These are phyloP conservation scores for Ophiocordyceps camponoti-rufipedis DNA, from an alignment of 2,329 filamentous ascomycete genomes.

Conservation along the genomic window DNA sequence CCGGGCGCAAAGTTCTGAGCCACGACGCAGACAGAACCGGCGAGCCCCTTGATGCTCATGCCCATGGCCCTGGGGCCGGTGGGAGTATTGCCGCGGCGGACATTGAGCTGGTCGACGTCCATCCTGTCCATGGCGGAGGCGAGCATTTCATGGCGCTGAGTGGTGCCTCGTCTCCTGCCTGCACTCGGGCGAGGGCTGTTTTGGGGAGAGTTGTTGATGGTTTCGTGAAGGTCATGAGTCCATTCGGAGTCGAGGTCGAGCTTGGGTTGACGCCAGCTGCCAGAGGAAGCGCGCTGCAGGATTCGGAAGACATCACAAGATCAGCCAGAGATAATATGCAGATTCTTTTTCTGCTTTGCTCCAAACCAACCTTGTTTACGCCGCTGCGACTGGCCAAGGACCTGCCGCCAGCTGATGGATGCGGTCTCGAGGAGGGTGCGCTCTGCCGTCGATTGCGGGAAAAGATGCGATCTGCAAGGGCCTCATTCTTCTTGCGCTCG, in stretches of 20 bases:
- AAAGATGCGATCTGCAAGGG: conserved; percentile 56
- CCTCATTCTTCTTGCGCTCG: conserved; percentile 52
- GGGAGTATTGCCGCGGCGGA: conserved; percentile 4
- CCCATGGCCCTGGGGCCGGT: conserved; percentile 17
- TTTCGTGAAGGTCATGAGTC: conserved; percentile 50
- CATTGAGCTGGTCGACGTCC: conserved; percentile 21
- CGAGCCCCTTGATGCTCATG: conserved; percentile 55
- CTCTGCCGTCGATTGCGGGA: conserved; percentile 39
- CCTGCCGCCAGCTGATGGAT: conserved; percentile 23
- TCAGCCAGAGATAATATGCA: background rate
- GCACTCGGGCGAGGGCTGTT: conserved; percentile 15
- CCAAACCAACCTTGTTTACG: conserved; percentile 42
- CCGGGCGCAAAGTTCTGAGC: conserved; percentile 70
- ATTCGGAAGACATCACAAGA: background rate
- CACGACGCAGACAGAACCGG: conserved; percentile 53
- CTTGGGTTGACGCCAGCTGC: conserved; percentile 11
- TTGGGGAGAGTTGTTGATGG: conserved; percentile 13
- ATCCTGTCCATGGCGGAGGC: conserved; percentile 25
- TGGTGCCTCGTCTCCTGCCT: conserved; percentile 8
- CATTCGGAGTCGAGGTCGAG: conserved; percentile 49
- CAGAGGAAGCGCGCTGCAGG: conserved; percentile 10
- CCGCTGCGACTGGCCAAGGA: conserved; percentile 56
- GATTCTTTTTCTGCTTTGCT: too few species aligned
- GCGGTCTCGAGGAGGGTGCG: conserved; percentile 28
- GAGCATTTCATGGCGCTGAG: conserved; percentile 17